A percentile compares a stretch with the other conserved stretches of the same genome.
These are phyloP conservation scores for Pseudoneurospora amorphoporcata DNA, from an alignment of 495 filamentous ascomycete species.

Conservation along the genomic window DNA sequence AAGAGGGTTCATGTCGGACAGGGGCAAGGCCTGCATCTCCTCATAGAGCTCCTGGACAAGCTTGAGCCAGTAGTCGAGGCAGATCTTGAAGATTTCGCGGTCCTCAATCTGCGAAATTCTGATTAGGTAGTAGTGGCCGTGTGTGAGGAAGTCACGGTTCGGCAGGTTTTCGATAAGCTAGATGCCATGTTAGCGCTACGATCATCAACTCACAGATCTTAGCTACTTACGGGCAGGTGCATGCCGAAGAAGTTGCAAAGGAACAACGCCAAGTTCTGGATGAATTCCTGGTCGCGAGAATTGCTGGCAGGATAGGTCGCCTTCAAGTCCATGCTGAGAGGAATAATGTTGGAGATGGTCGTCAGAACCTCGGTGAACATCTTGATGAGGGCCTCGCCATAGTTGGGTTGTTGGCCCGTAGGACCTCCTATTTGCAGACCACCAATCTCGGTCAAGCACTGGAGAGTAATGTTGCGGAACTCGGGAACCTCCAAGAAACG, in stretches of 20 bases:
- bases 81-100: constrained; percentile 98
- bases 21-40: constrained; percentile 91
- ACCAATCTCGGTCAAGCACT: constrained; percentile 94
- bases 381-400: constrained; percentile 85
- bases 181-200: constrained; percentile 14
- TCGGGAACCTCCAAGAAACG: constrained; percentile 85
- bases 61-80: constrained; percentile 97
- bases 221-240: constrained; percentile 68
- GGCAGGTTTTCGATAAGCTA: constrained; percentile 92
- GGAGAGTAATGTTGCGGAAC: constrained; percentile 92
- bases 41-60: constrained; percentile 97
- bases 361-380: constrained; percentile 97
- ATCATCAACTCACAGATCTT: neutral
- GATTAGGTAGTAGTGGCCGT: constrained; percentile 96
- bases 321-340: constrained; percentile 79
- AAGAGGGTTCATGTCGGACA: constrained; percentile 83
- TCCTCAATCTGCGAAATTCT: constrained; percentile 97
- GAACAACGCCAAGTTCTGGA: constrained; percentile 92
- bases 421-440: constrained; percentile 63
- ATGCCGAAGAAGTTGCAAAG: constrained; percentile 91
- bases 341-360: constrained; percentile 81
- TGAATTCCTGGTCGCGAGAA: constrained; percentile 90
- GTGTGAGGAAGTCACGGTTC: constrained; percentile 85
- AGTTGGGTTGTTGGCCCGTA: constrained; percentile 53
- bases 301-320: constrained; percentile 82